phyloP scores from a whole-genome alignment of 495 filamentous ascomycete species.

The Penicillium manginii region DNA sequence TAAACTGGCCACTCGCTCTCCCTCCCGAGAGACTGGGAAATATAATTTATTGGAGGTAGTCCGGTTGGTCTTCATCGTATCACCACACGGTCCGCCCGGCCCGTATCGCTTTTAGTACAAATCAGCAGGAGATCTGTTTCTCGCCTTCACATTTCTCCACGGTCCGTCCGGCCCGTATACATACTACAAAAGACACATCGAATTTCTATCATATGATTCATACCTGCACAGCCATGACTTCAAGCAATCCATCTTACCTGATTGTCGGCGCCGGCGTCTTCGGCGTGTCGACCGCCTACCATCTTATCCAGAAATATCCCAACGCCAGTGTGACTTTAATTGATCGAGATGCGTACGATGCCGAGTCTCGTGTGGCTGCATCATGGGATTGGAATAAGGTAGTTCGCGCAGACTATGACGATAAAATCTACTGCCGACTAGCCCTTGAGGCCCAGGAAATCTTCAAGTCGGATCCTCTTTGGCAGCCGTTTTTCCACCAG shows the following conservation, averaged over 20 bases:
- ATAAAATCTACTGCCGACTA: constrained; percentile 58
- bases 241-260: constrained; percentile 48
- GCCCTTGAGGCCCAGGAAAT: constrained; percentile 59
- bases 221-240: constrained; percentile 17
- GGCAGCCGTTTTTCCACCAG: constrained; percentile 58
- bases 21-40: not conserved
- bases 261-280: constrained; percentile 70
- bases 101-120: no score
- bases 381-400: constrained; percentile 73
- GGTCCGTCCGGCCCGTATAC: not conserved
- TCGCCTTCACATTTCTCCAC: not conserved
- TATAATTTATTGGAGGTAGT: not conserved
- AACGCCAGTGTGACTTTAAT: constrained; percentile 57
- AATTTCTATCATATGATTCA: not conserved
- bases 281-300: constrained; percentile 66
- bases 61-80: not conserved
- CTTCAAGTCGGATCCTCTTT: constrained; percentile 58
- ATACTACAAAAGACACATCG: not conserved
- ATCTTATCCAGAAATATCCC: constrained; percentile 56
- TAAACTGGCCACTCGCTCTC: not conserved
- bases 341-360: constrained; percentile 55
- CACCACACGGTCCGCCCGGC: no score
- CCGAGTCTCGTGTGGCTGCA: constrained; percentile 51
- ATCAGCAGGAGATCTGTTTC: no score
- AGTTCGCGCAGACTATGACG: constrained; percentile 66